A percentile compares a stretch with the other conserved stretches of the same genome.
phyloP scores from a whole-genome alignment of 441 rosid genomes.

The Hura crepitans region DNA sequence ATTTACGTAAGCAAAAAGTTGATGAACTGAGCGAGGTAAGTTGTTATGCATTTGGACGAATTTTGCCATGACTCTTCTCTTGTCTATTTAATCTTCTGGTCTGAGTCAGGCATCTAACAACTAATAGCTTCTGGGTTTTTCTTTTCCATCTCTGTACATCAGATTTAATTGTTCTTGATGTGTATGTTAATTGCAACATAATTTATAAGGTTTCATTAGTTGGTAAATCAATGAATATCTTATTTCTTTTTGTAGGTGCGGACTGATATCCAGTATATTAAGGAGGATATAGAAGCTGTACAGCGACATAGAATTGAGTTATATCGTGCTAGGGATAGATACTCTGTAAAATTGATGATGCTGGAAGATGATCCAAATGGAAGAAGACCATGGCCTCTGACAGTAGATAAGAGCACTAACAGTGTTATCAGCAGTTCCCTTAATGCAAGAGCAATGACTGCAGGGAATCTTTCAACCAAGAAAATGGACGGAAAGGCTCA shows the following conservation, averaged over 20 bases:
- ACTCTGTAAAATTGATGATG: constrained; percentile 76
- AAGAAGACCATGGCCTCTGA: constrained; percentile 59
- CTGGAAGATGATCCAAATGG: constrained; percentile 75
- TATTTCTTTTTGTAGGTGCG: constrained; percentile 50
- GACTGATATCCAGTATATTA: constrained; percentile 79
- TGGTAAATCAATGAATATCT: neutral
- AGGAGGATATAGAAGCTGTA: constrained; percentile 86
- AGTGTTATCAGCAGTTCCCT: constrained; percentile 52
- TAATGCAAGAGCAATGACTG: constrained; percentile 46
- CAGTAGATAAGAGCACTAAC: constrained; percentile 48
- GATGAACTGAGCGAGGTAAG: constrained; percentile 88
- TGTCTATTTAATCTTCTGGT: neutral
- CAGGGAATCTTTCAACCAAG: constrained; percentile 54
- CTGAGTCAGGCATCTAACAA: neutral
- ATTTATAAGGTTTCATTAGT: neutral
- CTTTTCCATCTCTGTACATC: constrained; percentile 3
- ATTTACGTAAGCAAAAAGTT: constrained; percentile 82
- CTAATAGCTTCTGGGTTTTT: neutral
- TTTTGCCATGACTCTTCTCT: neutral
- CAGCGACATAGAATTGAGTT: constrained; percentile 87
- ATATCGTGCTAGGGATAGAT: constrained; percentile 72
- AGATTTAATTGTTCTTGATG: neutral
- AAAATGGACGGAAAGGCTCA: constrained; percentile 66
- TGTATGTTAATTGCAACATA: constrained; percentile 14
- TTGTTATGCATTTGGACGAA: constrained; percentile 12